These are phyloP conservation scores for Saksenaea vasiformis DNA, from an alignment of 371 early-diverging fungal genomes.

Conservation along the genomic window DNA sequence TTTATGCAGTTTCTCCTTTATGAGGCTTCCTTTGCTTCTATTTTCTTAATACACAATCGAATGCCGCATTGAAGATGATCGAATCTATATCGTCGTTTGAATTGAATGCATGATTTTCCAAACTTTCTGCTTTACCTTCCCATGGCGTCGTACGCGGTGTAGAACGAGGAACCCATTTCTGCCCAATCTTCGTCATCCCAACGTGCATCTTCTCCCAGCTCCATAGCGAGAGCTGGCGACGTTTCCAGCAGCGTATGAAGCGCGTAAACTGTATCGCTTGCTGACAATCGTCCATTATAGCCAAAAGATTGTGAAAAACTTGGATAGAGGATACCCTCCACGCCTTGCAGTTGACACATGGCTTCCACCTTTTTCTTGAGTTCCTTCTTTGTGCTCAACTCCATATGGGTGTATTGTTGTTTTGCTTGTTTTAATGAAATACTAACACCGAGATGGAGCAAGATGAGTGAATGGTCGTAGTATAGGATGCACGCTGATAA, in stretches of 20 bases:
- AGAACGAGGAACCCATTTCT: conserved; percentile 55
- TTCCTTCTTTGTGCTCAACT: conserved; percentile 69
- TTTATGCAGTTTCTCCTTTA: neutral
- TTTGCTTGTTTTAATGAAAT: conserved; percentile 70
- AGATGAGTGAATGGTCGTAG: neutral
- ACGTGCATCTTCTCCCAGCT: conserved; percentile 42
- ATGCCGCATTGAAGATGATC: conserved; percentile 69
- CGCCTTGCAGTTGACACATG: conserved; percentile 77
- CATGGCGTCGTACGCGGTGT: conserved; percentile 84
- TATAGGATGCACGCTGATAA: too few relatives aligned
- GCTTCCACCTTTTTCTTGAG: conserved; percentile 65
- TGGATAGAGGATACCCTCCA: conserved; percentile 74
- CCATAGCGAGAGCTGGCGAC: conserved; percentile 47
- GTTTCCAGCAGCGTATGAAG: conserved; percentile 76
- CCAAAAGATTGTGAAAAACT: conserved; percentile 85
- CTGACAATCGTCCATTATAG: conserved; percentile 71
- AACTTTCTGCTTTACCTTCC: conserved; percentile 32
- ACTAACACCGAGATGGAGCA: conserved; percentile 25
- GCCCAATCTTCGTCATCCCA: conserved; percentile 38
- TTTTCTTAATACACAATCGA: conserved; percentile 62
- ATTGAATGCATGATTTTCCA: neutral
- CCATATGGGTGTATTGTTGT: conserved; percentile 81
- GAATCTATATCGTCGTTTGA: conserved; percentile 29
- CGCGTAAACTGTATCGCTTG: conserved; percentile 82
- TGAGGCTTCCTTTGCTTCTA: conserved; percentile 1